A percentile compares a stretch with the other conserved stretches of the same genome.
phyloP scores from a whole-genome alignment of 495 filamentous ascomycete species.

The Tuber borchii region DNA sequence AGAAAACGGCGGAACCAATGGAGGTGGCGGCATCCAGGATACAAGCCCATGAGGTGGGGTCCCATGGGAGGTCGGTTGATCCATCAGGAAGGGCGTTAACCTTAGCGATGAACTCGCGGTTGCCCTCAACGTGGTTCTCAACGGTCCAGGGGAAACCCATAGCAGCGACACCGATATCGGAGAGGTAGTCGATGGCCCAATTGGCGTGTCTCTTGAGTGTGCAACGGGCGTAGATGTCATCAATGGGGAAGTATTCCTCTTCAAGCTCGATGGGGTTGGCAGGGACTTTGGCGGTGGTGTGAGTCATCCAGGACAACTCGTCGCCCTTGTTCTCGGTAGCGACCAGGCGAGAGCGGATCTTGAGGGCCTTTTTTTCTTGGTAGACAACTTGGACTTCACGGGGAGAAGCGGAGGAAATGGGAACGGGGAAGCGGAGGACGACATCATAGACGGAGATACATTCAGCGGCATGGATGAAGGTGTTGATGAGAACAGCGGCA shows the following conservation, averaged over 20 bases:
- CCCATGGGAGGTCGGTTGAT: constrained; percentile 38
- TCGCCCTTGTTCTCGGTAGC: constrained; percentile 16
- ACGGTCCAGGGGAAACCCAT: constrained; percentile 50
- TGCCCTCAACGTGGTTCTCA: constrained; percentile 44
- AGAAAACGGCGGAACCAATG: constrained; percentile 48
- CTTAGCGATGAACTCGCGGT: constrained; percentile 46
- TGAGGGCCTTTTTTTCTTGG: constrained; percentile 28
- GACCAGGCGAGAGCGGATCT: constrained; percentile 42
- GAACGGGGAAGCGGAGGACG: constrained; percentile 25
- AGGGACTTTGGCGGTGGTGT: constrained; percentile 42
- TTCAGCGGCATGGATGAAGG: constrained; percentile 42
- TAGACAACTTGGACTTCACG: constrained; percentile 44
- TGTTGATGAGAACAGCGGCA: constrained; percentile 45
- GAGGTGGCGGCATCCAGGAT: constrained; percentile 49
- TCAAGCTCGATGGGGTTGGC: constrained; percentile 2
- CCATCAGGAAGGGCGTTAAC: constrained; percentile 42
- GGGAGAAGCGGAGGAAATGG: constrained; percentile 42
- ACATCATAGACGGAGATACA: constrained; percentile 4
- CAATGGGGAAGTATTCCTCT: constrained; percentile 8
- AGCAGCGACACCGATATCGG: constrained; percentile 44
- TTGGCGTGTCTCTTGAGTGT: constrained; percentile 23
- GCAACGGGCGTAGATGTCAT: constrained; percentile 35
- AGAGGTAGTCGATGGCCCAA: constrained; percentile 47
- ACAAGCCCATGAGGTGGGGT: constrained; percentile 46
- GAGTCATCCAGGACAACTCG: constrained; percentile 43